Evolutionary conservation across 2,329 filamentous ascomycete species (phyloP), one percentile per base, ranked within the genome.

Genomic region (Colletotrichum aenigma): DNA sequence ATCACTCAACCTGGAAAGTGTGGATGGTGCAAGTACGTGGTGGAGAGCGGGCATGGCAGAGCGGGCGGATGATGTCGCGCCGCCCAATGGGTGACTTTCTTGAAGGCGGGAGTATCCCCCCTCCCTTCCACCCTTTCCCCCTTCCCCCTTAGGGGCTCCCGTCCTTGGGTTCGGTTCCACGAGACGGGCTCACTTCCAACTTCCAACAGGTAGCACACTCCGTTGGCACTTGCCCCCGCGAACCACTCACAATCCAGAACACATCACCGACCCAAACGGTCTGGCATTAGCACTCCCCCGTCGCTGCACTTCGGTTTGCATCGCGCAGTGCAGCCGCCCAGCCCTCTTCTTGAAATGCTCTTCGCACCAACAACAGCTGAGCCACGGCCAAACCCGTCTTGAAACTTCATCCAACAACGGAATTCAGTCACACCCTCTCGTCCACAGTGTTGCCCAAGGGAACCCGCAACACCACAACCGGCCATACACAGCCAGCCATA

Each of bases 31-130:
- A 70, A 61, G 60, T 73, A 66, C 71, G 9, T 48, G 38, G 38
- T 48, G 38, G 64, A 70, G 58, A 34, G 70, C 71, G 74, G 66
- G 74, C 70, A 76, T 76, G 74, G 64, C 69, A 77, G 48, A 67
- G 70, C 76, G 74, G 74, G 64, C 70, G 64, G 76, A 76, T 71
- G 64, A 71, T 75, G 67, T 71, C 74, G 76, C 56, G 67, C 67
- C 67, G 74, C 62, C 71, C 71, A 77, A 73, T 71, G 48, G 71
- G 67, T 60, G 71, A 61, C 43, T 66, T 74, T 66, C 43, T 62
- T 38, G 60, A 21, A 52, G 67, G 60, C 60, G 71, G 71, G 71
- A 74, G 60, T 38, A 71, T 71, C 71, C 67, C 65, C 36, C 67
- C 58, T 66, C 60, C 67, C 71, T 71, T 55, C 71, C 38, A 48